phyloP scores from a whole-genome alignment of 139 green algal genomes.

The Coelastrella sp. region DNA sequence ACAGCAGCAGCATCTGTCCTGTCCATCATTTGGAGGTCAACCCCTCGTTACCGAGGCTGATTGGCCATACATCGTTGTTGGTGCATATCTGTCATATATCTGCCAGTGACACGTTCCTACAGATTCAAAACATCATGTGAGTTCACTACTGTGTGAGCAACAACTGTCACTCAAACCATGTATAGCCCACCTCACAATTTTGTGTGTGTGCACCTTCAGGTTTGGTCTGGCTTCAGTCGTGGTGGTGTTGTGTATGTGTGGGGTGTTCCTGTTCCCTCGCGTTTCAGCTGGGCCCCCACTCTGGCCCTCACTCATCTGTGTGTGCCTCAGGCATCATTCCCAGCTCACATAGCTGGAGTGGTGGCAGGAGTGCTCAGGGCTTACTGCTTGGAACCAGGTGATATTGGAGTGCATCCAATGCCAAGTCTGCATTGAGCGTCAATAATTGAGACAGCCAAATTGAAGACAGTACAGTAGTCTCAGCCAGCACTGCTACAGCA shows the following conservation, averaged over 20 bases:
- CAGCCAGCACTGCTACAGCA: neutral
- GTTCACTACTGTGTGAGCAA: too few relatives aligned
- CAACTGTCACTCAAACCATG: too few relatives aligned
- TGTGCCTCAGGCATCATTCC: slow-evolving; percentile 52
- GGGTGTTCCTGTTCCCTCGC: slow-evolving; percentile 44
- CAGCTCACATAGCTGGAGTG: slow-evolving; percentile 55
- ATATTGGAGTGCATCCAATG: too few relatives aligned
- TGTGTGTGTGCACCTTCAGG: slow-evolving; percentile 18
- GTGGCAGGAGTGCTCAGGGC: slow-evolving; percentile 47
- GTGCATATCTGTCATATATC: too few relatives aligned
- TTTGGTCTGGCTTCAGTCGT: slow-evolving; percentile 44
- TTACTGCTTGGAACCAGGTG: slow-evolving; percentile 50
- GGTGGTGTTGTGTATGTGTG: slow-evolving; percentile 24
- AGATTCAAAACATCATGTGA: too few relatives aligned
- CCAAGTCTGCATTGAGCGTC: neutral
- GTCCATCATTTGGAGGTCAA: too few relatives aligned
- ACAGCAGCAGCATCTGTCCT: too few relatives aligned
- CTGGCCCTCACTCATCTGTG: slow-evolving; percentile 53
- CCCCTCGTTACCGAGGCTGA: too few relatives aligned
- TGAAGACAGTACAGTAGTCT: neutral
- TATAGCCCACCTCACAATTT: too few relatives aligned
- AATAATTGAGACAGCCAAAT: neutral
- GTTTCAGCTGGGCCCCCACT: slow-evolving; percentile 41
- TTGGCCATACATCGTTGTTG: too few relatives aligned
- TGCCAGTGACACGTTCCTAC: too few relatives aligned